Conservation (phyloP, 768 basidiomycete genomes). For the Dentipellis fragilis region DNA sequence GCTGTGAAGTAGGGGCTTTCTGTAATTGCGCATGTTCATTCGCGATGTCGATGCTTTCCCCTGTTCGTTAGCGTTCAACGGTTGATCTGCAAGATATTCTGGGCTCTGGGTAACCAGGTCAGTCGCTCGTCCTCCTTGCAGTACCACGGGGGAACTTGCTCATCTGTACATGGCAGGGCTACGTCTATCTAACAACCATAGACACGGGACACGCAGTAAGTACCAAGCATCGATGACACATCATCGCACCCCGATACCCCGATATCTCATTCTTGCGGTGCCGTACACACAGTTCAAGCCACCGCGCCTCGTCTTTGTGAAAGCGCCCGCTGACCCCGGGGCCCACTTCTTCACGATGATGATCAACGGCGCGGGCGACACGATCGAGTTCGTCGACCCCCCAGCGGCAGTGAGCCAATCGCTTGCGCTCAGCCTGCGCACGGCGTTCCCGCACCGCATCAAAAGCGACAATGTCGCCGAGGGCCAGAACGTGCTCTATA, state of each 20-base stretch:
- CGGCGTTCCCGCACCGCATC: slow-evolving; percentile 32
- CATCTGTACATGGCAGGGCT: slow-evolving; percentile 40
- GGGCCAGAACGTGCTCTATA: slow-evolving; percentile 36
- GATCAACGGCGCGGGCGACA: slow-evolving; percentile 51
- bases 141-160: slow-evolving; percentile 10
- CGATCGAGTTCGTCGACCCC: slow-evolving; percentile 35
- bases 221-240: slow-evolving; percentile 4
- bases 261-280: too few species aligned
- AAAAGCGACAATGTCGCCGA: slow-evolving; percentile 33
- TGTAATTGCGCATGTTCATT: background rate
- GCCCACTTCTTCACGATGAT: slow-evolving; percentile 57
- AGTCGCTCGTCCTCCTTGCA: slow-evolving; percentile 14
- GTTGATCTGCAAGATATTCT: slow-evolving; percentile 52
- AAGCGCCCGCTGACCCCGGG: slow-evolving; percentile 34
- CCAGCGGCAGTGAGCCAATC: slow-evolving; percentile 28
- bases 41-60: background rate
- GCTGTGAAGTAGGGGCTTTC: slow-evolving; percentile 29
- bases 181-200: slow-evolving; percentile 46
- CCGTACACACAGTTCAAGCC: slow-evolving; percentile 24
- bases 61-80: slow-evolving; percentile 37
- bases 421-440: slow-evolving; percentile 29
- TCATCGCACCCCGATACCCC: slow-evolving; percentile 3
- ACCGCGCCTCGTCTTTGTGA: slow-evolving; percentile 61
- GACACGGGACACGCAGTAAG: slow-evolving; percentile 45
- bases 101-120: slow-evolving; percentile 50